phyloP scores from a whole-genome alignment of 495 filamentous ascomycete genomes.

The Podospora bellae-mahoneyi region DNA sequence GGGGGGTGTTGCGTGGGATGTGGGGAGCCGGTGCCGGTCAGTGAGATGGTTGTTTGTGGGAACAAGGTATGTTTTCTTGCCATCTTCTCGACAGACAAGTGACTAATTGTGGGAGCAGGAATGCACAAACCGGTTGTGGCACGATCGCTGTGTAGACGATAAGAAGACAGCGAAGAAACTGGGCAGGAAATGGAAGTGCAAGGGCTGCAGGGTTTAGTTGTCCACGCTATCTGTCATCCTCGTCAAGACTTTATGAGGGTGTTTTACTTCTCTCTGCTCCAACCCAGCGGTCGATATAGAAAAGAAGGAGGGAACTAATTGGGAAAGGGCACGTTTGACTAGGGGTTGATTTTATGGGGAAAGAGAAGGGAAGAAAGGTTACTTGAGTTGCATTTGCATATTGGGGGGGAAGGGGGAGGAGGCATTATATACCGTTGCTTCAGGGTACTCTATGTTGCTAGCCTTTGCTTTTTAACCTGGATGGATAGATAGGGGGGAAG shows the following conservation, averaged over 20 bases:
- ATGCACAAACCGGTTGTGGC: constrained; percentile 35
- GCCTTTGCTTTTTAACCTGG: neutral
- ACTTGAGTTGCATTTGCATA: neutral
- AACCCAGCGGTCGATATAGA: too few relatives aligned
- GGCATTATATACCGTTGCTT: neutral
- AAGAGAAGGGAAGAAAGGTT: constrained; percentile 43
- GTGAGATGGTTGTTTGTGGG: constrained; percentile 39
- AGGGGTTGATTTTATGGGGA: neutral
- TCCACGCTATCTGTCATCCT: constrained; percentile 5
- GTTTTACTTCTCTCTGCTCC: too few relatives aligned
- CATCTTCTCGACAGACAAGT: neutral
- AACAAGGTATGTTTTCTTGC: constrained; percentile 39
- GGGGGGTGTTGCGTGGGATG: constrained; percentile 42
- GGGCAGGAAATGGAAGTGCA: constrained; percentile 24
- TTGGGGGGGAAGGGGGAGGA: neutral
- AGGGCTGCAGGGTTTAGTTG: constrained; percentile 7
- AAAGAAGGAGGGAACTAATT: too few relatives aligned
- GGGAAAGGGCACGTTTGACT: too few relatives aligned
- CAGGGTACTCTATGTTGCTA: neutral
- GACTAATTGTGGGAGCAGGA: constrained; percentile 29
- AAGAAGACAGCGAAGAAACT: constrained; percentile 14
- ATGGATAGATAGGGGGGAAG: neutral
- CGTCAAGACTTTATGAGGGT: neutral
- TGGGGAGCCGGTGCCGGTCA: constrained; percentile 38
- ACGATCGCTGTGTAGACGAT: constrained; percentile 26